Percentiles rank a stretch among this genome's conserved stretches.
Evolutionary conservation across 225 moss, liverwort and hornwort species (phyloP).

Genomic region (Pseudisothecium myosuroides): DNA sequence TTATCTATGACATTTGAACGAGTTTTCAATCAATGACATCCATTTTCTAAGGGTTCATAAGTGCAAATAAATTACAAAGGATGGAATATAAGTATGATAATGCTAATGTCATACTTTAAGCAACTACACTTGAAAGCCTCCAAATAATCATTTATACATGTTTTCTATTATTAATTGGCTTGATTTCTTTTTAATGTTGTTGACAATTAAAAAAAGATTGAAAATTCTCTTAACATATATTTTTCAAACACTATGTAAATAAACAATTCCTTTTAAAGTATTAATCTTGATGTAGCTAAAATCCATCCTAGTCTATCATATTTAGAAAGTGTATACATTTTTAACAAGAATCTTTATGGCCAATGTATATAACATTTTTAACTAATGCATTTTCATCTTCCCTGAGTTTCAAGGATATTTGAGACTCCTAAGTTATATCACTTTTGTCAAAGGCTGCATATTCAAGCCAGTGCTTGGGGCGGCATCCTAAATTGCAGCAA

Average conservation of each 20-base stretch:
- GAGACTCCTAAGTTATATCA: background rate
- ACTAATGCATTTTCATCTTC: background rate
- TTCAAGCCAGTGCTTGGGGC: background rate
- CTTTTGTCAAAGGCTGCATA: background rate
- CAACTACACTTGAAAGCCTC: background rate
- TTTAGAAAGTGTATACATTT: rapidly evolving
- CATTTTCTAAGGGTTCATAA: background rate
- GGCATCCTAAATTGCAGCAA: rapidly evolving
- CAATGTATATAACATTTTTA: rapidly evolving
- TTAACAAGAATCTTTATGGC: background rate
- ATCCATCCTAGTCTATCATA: background rate
- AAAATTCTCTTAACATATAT: too few relatives aligned
- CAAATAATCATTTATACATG: background rate
- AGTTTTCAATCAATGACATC: background rate
- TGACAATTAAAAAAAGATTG: background rate
- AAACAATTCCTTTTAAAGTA: rapidly evolving
- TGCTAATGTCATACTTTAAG: background rate
- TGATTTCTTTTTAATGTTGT: background rate
- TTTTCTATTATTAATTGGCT: background rate
- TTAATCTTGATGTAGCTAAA: background rate
- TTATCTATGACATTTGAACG: background rate
- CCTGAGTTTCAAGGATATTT: background rate
- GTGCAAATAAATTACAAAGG: background rate
- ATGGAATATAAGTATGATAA: background rate
- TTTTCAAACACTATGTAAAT: background rate